Evolutionary conservation across 2,329 filamentous ascomycete species (phyloP).

Genomic region (Aureobasidium sp.): DNA sequence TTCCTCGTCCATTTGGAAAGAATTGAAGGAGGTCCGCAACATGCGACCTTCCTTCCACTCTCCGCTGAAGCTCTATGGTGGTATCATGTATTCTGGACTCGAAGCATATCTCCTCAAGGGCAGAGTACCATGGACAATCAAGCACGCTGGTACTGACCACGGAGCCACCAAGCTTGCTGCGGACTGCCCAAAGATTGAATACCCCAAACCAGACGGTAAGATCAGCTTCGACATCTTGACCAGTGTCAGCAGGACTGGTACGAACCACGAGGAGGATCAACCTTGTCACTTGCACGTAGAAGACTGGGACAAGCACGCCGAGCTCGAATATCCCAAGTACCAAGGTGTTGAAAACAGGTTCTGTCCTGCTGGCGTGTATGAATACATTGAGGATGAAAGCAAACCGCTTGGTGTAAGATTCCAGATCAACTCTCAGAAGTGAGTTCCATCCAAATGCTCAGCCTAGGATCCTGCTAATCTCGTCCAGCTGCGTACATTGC

Average conservation of each 20-base stretch:
- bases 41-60: slow-evolving; percentile 93
- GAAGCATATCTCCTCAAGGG: slow-evolving; percentile 85
- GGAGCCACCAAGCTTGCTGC: slow-evolving; percentile 72
- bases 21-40: slow-evolving; percentile 90
- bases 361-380: slow-evolving; percentile 94
- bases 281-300: slow-evolving; percentile 90
- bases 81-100: slow-evolving; percentile 83
- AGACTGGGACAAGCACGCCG: slow-evolving; percentile 87
- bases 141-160: slow-evolving; percentile 70
- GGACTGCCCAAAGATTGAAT: slow-evolving; percentile 79
- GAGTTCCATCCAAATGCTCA: slow-evolving; percentile 36
- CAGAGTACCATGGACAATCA: slow-evolving; percentile 82
- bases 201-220: slow-evolving; percentile 91
- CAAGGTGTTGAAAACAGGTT: slow-evolving; percentile 94
- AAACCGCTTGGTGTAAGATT: slow-evolving; percentile 87
- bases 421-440: slow-evolving; percentile 98
- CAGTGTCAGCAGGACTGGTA: slow-evolving; percentile 87
- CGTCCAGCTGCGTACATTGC: slow-evolving; percentile 84
- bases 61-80: slow-evolving; percentile 79
- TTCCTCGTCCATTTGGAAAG: slow-evolving; percentile 82
- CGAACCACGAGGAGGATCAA: slow-evolving; percentile 98
- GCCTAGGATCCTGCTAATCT: slow-evolving; percentile 21
- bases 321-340: slow-evolving; percentile 74
- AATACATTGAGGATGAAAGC: slow-evolving; percentile 86
- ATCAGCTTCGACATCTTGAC: slow-evolving; percentile 95